Conservation (phyloP, 768 basidiomycete species). For the Suillus cothurnatus region DNA sequence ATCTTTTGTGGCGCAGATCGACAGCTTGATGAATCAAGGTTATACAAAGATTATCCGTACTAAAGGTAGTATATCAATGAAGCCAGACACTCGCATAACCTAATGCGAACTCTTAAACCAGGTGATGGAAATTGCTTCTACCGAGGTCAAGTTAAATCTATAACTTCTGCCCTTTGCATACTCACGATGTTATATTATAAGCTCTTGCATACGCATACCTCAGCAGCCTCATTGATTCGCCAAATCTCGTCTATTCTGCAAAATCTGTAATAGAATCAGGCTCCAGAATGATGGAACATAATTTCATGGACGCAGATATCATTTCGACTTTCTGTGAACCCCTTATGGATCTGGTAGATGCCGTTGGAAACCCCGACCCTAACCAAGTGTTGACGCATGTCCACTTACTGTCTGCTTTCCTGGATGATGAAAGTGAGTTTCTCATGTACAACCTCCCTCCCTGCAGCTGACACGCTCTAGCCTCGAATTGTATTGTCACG, state of each 20-base stretch:
- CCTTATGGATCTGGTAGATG: conserved; percentile 53
- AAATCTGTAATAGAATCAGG: conserved; percentile 50
- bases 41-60: conserved; percentile 70
- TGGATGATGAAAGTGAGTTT: conserved; percentile 48
- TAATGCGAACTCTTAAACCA: conserved; percentile 22
- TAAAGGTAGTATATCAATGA: conserved; percentile 51
- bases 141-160: conserved; percentile 55
- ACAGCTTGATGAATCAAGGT: conserved; percentile 63
- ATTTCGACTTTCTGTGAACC: conserved; percentile 77
- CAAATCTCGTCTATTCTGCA: conserved; percentile 49
- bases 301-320: conserved; percentile 66
- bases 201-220: conserved; percentile 85
- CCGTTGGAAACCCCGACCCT: conserved; percentile 40
- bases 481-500: conserved; percentile 73
- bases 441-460: background rate
- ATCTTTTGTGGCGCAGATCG: conserved; percentile 73
- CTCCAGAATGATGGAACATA: conserved; percentile 48
- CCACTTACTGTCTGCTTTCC: conserved; percentile 54
- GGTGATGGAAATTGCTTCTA: conserved; percentile 96
- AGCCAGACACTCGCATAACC: background rate
- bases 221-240: conserved; percentile 59
- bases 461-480: conserved; percentile 33
- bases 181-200: conserved; percentile 22
- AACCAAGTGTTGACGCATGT: conserved; percentile 38
- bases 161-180: conserved; percentile 4